These are phyloP conservation scores for Chaetomiaceae sp. DNA, from an alignment of 2,329 filamentous ascomycete genomes.

Conservation along the genomic window DNA sequence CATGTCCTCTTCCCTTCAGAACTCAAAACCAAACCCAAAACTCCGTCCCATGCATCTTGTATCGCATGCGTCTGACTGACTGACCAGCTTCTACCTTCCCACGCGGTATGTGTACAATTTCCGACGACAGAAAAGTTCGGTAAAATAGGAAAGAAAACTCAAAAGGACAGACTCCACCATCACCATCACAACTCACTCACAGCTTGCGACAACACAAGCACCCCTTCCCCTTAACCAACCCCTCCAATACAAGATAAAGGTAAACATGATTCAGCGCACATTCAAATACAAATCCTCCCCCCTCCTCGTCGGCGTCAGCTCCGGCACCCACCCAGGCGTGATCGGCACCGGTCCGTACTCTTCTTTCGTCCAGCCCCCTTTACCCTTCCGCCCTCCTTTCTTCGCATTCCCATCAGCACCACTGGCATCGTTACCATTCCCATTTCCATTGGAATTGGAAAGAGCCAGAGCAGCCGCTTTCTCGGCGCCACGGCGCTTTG, in stretches of 20 bases:
- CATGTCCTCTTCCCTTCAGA: not conserved
- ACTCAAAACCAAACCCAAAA: not conserved
- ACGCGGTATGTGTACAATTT: too few relatives aligned
- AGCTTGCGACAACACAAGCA: too few relatives aligned
- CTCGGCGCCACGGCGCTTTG: conserved; percentile 49
- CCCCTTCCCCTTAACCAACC: too few relatives aligned
- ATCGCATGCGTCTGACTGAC: not conserved
- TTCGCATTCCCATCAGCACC: not conserved
- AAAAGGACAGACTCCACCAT: not conserved
- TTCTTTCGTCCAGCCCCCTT: conserved; percentile 11
- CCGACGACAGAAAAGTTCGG: not conserved
- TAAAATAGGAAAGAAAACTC: not conserved
- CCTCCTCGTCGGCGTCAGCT: conserved; percentile 61
- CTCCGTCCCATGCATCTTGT: conserved; percentile 3
- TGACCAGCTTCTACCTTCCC: too few relatives aligned
- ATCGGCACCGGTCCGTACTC: conserved; percentile 33
- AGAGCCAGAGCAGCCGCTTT: conserved; percentile 46
- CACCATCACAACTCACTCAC: too few relatives aligned
- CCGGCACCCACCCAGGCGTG: conserved; percentile 59
- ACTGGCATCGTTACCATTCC: not conserved
- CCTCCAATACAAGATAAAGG: too few relatives aligned
- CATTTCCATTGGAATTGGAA: not conserved
- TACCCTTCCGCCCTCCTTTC: not conserved
- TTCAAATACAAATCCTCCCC: conserved; percentile 62
- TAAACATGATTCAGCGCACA: conserved; percentile 38